Conservation (phyloP, 345 rosid species). For the Conringia planisiliqua region DNA sequence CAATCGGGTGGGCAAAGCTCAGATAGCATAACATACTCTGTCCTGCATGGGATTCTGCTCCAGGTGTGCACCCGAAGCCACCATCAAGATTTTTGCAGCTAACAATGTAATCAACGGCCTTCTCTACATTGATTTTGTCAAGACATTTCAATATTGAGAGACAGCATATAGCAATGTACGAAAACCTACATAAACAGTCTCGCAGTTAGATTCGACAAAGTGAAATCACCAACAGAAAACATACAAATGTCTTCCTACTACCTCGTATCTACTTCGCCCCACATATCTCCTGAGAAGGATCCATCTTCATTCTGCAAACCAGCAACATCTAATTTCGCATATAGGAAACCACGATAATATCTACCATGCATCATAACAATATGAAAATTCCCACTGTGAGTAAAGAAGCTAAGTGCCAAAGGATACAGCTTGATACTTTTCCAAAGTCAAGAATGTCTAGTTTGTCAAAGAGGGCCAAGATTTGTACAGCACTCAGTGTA, state of each 20-base stretch:
- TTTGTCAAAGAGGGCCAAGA: slow-evolving; percentile 71
- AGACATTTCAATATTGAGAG: slow-evolving; percentile 61
- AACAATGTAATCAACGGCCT: slow-evolving; percentile 71
- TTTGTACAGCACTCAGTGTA: slow-evolving; percentile 88
- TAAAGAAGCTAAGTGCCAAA: slow-evolving; percentile 18
- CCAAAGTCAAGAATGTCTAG: slow-evolving; percentile 57
- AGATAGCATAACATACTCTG: slow-evolving; percentile 60
- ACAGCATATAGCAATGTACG: slow-evolving; percentile 82
- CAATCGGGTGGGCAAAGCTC: not conserved
- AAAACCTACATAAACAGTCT: slow-evolving; percentile 50
- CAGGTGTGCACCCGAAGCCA: slow-evolving; percentile 95
- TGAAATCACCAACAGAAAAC: not conserved
- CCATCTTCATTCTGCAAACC: slow-evolving; percentile 92
- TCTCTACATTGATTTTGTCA: slow-evolving; percentile 67
- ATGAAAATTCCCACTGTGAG: not conserved
- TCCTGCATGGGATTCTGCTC: slow-evolving; percentile 92
- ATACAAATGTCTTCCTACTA: slow-evolving; percentile 14
- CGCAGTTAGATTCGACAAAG: not conserved
- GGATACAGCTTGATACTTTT: slow-evolving; percentile 87
- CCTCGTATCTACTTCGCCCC: slow-evolving; percentile 98
- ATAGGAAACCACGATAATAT: slow-evolving; percentile 22
- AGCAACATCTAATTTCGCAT: slow-evolving; percentile 50
- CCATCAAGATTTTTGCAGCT: slow-evolving; percentile 94
- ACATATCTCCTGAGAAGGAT: slow-evolving; percentile 86
- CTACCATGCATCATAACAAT: not conserved